phyloP scores from a whole-genome alignment of 2,329 filamentous ascomycete species.

The Alternaria triticimaculans region DNA sequence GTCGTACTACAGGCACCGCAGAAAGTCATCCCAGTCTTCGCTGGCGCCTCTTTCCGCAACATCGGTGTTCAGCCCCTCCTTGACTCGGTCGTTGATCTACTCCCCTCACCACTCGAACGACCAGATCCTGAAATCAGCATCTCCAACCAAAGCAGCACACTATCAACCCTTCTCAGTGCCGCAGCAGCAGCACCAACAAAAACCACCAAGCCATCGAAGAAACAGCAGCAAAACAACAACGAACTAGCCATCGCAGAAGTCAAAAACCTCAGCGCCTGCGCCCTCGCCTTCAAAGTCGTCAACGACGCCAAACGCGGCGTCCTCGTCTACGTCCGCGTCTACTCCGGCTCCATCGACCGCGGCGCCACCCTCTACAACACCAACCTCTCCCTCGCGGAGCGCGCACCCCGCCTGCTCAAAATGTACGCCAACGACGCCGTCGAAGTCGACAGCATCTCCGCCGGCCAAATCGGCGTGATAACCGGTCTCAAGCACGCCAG shows the following conservation, averaged over 20 bases:
- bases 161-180: conserved; percentile 55
- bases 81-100: conserved; percentile 84
- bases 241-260: conserved; percentile 43
- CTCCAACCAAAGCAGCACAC: conserved; percentile 62
- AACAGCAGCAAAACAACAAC: conserved; percentile 10
- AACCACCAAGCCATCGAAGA: conserved; percentile 17
- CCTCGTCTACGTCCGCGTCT: conserved; percentile 90
- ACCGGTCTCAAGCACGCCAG: conserved; percentile 88
- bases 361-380: conserved; percentile 86
- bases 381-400: conserved; percentile 78
- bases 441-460: conserved; percentile 78
- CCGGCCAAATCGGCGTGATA: conserved; percentile 93
- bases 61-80: conserved; percentile 92
- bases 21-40: conserved; percentile 82
- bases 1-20: conserved; percentile 73
- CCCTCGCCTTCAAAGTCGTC: conserved; percentile 89
- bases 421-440: conserved; percentile 90
- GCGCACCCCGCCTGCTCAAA: conserved; percentile 79
- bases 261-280: conserved; percentile 72
- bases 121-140: conserved; percentile 80
- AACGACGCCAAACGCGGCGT: conserved; percentile 85
- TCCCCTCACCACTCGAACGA: conserved; percentile 81
- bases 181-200: conserved; percentile 33
- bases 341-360: conserved; percentile 79
- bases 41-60: conserved; percentile 90